Conservation (phyloP, 2,329 filamentous ascomycete species). For the Dothideomycetidae sp. region DNA sequence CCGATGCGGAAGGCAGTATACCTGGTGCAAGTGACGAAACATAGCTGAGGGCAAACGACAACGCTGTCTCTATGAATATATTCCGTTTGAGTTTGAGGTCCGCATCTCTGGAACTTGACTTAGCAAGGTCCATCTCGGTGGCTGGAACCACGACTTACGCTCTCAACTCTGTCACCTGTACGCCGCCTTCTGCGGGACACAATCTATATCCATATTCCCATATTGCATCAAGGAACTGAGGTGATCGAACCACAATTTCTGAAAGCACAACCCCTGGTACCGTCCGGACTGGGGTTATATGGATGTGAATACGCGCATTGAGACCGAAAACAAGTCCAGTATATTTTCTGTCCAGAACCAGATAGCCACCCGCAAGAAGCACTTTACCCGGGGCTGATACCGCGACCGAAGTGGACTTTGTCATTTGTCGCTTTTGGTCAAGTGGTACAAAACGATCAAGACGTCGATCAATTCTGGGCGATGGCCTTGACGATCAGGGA, state of each 20-base stretch:
- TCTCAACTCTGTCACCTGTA: constrained; percentile 64
- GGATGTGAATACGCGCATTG: constrained; percentile 48
- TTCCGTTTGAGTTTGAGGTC: constrained; percentile 44
- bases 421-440: constrained; percentile 11
- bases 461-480: no score
- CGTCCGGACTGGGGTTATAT: constrained; percentile 41
- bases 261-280: constrained; percentile 46
- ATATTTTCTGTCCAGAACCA: constrained; percentile 78
- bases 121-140: no score
- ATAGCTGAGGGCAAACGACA: constrained; percentile 79
- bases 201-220: constrained; percentile 78
- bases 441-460: background rate
- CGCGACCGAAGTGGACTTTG: constrained; percentile 16
- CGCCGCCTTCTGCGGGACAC: constrained; percentile 57
- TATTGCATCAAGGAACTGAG: constrained; percentile 73
- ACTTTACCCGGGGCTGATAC: constrained; percentile 95
- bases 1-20: constrained; percentile 51
- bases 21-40: constrained; percentile 39
- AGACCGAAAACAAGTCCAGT: constrained; percentile 57
- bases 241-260: constrained; percentile 76
- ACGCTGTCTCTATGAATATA: constrained; percentile 80
- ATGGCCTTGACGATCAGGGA: no score
- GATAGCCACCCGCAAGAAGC: constrained; percentile 82
- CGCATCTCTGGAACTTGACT: constrained; percentile 24
- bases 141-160: constrained; percentile 44